These are phyloP conservation scores for Leptographium galeiforme DNA, from an alignment of 2,329 filamentous ascomycete species.

Conservation along the genomic window DNA sequence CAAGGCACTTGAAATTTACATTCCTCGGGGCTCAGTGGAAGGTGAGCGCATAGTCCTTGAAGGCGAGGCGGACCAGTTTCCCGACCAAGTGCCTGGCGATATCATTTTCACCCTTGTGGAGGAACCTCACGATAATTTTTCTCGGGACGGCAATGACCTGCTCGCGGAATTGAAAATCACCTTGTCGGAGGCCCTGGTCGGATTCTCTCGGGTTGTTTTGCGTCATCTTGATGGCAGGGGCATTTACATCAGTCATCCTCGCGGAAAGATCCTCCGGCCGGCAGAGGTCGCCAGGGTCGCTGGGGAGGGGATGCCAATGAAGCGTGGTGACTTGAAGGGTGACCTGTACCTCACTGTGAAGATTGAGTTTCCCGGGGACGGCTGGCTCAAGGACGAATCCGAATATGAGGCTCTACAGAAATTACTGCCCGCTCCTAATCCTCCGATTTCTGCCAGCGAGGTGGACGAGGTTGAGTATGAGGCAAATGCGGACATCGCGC, in stretches of 20 bases:
- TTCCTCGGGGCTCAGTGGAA: slow-evolving; percentile 73
- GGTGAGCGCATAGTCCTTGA: slow-evolving; percentile 83
- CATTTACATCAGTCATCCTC: slow-evolving; percentile 65
- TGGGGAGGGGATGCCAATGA: slow-evolving; percentile 90
- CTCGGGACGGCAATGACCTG: slow-evolving; percentile 71
- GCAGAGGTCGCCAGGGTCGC: slow-evolving; percentile 73
- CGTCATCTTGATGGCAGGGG: slow-evolving; percentile 90
- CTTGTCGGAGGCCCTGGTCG: slow-evolving; percentile 70
- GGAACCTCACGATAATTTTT: slow-evolving; percentile 67
- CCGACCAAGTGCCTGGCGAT: slow-evolving; percentile 79
- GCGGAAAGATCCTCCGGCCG: slow-evolving; percentile 71
- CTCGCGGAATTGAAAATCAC: slow-evolving; percentile 70
- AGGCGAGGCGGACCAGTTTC: slow-evolving; percentile 86
- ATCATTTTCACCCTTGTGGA: slow-evolving; percentile 84
- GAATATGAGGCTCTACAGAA: slow-evolving; percentile 58
- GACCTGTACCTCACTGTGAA: slow-evolving; percentile 81
- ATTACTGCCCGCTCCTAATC: slow-evolving; percentile 54
- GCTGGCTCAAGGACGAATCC: slow-evolving; percentile 64
- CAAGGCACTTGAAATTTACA: slow-evolving; percentile 93
- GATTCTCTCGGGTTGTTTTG: slow-evolving; percentile 81
- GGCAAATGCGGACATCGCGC: slow-evolving; percentile 68
- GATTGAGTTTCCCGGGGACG: slow-evolving; percentile 77
- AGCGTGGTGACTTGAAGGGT: slow-evolving; percentile 70
- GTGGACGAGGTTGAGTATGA: slow-evolving; percentile 82
- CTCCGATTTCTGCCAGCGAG: slow-evolving; percentile 62